These are phyloP conservation scores for Babesia bovis DNA, from an alignment of 169 alveolate genomes.

Conservation along the genomic window DNA sequence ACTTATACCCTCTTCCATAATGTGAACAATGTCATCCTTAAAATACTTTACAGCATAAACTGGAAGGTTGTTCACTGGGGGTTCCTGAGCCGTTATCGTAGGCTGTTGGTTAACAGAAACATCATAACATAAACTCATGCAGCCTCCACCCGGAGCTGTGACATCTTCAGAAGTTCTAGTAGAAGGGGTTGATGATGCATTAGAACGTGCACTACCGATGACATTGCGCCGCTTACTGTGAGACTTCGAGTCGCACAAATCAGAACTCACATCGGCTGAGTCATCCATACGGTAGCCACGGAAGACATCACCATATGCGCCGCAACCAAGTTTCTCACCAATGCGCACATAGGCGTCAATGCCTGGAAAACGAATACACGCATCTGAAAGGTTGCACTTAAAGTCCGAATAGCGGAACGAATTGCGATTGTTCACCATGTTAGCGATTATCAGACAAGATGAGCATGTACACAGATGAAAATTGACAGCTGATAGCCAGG, in stretches of 20 bases:
- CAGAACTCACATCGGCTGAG: slow-evolving; percentile 1
- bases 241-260: slow-evolving; percentile 5
- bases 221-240: slow-evolving; percentile 29
- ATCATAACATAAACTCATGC: background rate
- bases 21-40: slow-evolving; percentile 82
- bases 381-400: slow-evolving; percentile 64
- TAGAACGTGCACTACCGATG: background rate
- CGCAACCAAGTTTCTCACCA: slow-evolving; percentile 86
- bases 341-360: slow-evolving; percentile 43
- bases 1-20: slow-evolving; percentile 85
- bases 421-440: slow-evolving; percentile 25
- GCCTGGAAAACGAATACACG: slow-evolving; percentile 39
- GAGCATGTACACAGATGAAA: background rate
- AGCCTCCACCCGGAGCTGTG: slow-evolving; percentile 23
- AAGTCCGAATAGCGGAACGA: slow-evolving; percentile 48
- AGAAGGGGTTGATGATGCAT: slow-evolving; percentile 19
- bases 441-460: background rate
- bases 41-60: slow-evolving; percentile 83
- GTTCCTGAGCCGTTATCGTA: background rate
- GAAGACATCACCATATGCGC: slow-evolving; percentile 91
- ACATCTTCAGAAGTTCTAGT: slow-evolving; percentile 21
- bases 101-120: background rate
- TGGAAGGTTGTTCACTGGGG: background rate
- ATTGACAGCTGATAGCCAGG: background rate
- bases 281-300: slow-evolving; percentile 67